Percentiles rank a stretch among this genome's conserved stretches.
phyloP scores from a whole-genome alignment of 2,329 filamentous ascomycete species.

The Ceratocystis destructans region DNA sequence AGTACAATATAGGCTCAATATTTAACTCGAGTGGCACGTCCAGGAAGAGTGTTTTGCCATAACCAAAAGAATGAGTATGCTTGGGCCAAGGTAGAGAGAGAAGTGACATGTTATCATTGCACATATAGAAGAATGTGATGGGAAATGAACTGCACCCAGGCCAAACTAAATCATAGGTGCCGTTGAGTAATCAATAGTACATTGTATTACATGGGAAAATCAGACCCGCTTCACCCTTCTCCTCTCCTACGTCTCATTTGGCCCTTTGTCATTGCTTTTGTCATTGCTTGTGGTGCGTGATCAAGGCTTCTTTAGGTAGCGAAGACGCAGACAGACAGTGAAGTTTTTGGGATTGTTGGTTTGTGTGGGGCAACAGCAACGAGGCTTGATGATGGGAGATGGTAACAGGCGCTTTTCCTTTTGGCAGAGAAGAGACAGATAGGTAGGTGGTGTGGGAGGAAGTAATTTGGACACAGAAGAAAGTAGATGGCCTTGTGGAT shows the following conservation, averaged over 20 bases:
- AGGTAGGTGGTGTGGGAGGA: neutral
- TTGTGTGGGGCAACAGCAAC: neutral
- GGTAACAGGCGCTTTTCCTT: neutral
- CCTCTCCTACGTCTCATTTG: neutral
- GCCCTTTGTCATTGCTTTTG: neutral
- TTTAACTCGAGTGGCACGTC: neutral
- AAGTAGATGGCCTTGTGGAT: neutral
- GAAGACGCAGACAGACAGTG: neutral
- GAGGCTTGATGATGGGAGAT: neutral
- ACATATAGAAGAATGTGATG: neutral
- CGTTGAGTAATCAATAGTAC: neutral
- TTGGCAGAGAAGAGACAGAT: neutral
- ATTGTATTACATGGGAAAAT: neutral
- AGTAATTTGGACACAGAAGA: neutral
- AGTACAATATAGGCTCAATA: constrained; percentile 2
- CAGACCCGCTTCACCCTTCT: neutral
- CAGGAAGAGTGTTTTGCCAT: neutral
- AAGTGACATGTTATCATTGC: neutral
- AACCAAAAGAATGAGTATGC: neutral
- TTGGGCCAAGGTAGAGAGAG: neutral
- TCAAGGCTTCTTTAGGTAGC: neutral
- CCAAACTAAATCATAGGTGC: neutral
- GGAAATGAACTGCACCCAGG: neutral
- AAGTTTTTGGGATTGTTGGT: neutral
- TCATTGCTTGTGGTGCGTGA: neutral